phyloP scores from a whole-genome alignment of 352 stramenopile species.

The Albugo candida region DNA sequence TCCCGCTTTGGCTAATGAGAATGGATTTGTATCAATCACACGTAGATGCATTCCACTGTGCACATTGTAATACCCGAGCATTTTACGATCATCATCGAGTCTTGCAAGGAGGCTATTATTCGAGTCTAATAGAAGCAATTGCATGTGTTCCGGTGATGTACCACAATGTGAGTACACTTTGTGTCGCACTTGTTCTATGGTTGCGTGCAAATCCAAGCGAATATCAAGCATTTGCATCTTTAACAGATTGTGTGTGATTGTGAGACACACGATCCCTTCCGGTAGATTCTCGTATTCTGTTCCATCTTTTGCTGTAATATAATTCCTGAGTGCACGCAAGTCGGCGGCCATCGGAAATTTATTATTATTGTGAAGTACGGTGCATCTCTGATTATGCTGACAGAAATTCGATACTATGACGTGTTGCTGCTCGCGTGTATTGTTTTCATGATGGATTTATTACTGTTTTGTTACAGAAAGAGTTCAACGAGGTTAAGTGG shows the following conservation, averaged over 20 bases:
- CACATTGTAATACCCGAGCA: slow-evolving; percentile 84
- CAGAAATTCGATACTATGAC: slow-evolving; percentile 25
- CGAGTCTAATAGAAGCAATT: slow-evolving; percentile 33
- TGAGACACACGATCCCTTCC: slow-evolving; percentile 82
- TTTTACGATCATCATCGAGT: slow-evolving; percentile 57
- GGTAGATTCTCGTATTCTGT: slow-evolving; percentile 71
- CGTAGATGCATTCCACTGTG: slow-evolving; percentile 87
- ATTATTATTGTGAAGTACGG: slow-evolving; percentile 12
- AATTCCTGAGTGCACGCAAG: slow-evolving; percentile 44
- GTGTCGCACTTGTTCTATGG: slow-evolving; percentile 74
- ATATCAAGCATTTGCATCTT: slow-evolving; percentile 93
- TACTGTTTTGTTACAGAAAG: slow-evolving; percentile 30
- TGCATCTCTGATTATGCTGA: background rate
- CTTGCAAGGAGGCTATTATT: slow-evolving; percentile 25
- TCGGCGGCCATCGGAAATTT: slow-evolving; percentile 32
- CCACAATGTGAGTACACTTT: slow-evolving; percentile 92
- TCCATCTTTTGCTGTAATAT: slow-evolving; percentile 73
- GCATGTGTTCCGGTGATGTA: slow-evolving; percentile 83
- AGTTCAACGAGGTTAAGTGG: slow-evolving; percentile 29
- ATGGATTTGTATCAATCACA: slow-evolving; percentile 92
- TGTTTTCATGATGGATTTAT: slow-evolving; percentile 27
- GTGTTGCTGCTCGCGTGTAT: slow-evolving; percentile 41
- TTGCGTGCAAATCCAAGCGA: slow-evolving; percentile 86
- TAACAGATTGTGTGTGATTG: slow-evolving; percentile 97
- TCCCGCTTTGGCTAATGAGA: slow-evolving; percentile 86